Evolutionary conservation across 2,329 filamentous ascomycete genomes (phyloP), one percentile per base, ranked within the genome.

Genomic region (Fusarium subtropicale): DNA sequence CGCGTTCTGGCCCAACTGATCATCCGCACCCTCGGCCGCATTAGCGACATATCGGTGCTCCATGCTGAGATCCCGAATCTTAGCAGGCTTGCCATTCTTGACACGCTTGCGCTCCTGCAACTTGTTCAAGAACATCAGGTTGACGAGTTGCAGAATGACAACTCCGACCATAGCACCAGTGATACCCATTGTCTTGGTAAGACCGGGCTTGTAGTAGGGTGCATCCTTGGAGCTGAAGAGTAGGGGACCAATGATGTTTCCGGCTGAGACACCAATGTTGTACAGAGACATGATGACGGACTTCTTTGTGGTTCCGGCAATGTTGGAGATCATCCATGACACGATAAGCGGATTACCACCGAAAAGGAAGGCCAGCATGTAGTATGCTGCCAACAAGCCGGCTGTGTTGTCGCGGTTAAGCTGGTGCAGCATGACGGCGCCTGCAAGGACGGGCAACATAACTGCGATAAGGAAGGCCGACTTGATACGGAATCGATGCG

Each of bases 291-390:
- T 88, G 39, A 88, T 83, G 50, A 87, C 82, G 0, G 88, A 88
- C 73, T 90, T 90, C 78, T 92, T 91, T 4, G 89, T 91, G 18
- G 85, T 87, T 9, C 90, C 90, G 0, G 83, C 90, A 0, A 88
- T 91, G 75, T 92, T 92, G 10, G 86, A 88, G 8, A 91, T 84
- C 60, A 91, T 88, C 90, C 90, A 92, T 0, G 87, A 85, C 0
- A 91, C 86, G 28, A 91, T 86, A 12, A 92, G 80, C 0, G 89
- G 89, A 70, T 90, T 91, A 2, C 85, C 87, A 2, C 88, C 88
- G 64, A 88, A 92, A 11, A 91, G 79, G 75, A 91, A 91, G 0
- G 88, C 86, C 1, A 91, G 82, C 3, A 91, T 80, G 69, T 91
- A 91, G 76, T 91, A 91, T 0, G 85, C 88, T 0, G 82, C 84